These are phyloP conservation scores for Trametes elegans DNA, from an alignment of 768 basidiomycete species.

Conservation along the genomic window DNA sequence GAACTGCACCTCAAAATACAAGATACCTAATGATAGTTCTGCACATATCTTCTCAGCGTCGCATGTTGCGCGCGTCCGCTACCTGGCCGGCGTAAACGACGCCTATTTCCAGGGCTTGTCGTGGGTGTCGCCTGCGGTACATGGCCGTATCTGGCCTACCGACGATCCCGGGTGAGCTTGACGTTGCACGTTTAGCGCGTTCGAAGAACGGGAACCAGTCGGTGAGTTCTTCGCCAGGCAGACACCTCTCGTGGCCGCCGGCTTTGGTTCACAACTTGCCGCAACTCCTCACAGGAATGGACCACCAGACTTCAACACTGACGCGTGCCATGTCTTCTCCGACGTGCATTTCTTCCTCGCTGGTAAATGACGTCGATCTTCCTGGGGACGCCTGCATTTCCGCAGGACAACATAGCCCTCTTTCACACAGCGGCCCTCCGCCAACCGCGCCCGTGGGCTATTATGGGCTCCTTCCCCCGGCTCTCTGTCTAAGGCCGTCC, in stretches of 20 bases:
- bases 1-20: neutral
- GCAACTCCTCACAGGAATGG: no score
- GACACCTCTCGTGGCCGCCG: no score
- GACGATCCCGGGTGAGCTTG: constrained; percentile 9
- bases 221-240: no score
- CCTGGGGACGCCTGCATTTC: no score
- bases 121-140: neutral
- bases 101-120: neutral
- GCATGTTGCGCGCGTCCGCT: neutral
- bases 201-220: neutral
- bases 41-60: neutral
- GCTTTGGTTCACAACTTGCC: no score
- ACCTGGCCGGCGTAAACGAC: neutral
- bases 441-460: constrained; percentile 13
- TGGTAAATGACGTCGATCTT: no score
- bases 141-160: neutral
- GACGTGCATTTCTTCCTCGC: no score
- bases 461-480: neutral
- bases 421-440: no score
- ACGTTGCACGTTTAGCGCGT: neutral
- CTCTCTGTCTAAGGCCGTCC: neutral
- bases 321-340: no score
- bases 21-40: neutral
- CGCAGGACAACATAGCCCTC: no score
- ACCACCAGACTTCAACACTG: no score